Evolutionary conservation across 371 early-diverging fungal genomes (phyloP), one percentile per base, ranked within the genome.

Genomic region (Batkoa obscura): DNA sequence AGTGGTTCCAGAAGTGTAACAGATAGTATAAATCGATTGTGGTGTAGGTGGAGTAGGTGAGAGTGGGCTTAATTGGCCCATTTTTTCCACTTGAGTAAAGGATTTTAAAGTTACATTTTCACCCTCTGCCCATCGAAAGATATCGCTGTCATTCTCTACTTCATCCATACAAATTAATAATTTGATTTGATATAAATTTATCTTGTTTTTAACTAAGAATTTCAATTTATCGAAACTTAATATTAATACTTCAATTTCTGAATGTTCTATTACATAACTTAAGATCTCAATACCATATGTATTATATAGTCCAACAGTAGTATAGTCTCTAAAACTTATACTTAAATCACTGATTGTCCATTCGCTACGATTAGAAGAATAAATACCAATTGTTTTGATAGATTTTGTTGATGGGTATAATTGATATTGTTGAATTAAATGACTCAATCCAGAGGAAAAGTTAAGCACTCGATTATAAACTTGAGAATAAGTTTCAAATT

Each of bases 1-100:
- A 8, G 90, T 87, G 1, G 88, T 84, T 49, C 96, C 98, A 43
- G 90, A 90, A 32, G 98, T 94, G 68, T 96, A 98, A 77, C 91
- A 88, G 66, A 97, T 85, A 68, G 90, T 79, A 60, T 90, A 87
- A 49, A 84, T 61, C 61, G 88, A 88, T 49, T 87, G 80, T 34
- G 76, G 69, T 23, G 69, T 73, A 8, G 93, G 56, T 46, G 56
- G 47, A 1, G 60, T 64, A 45, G 69, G 71, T 2, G 61, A 62
- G 59, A 13, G 32, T 38, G 58, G 61, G 41, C 53, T 60, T 55
- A 66, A 65, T 17, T 46, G 62, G 6, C 73, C 80, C 39, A 58
- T 69, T 58, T 60, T 60, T 64, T 88, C 88, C 23, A 90, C 66
- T 6, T 81, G 77, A 1, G 55, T 45, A 62, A 83, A 73, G 39